A percentile compares a stretch with the other conserved stretches of the same genome.
Conservation (phyloP, 2,329 filamentous ascomycete species). For the Fusarium hostae region DNA sequence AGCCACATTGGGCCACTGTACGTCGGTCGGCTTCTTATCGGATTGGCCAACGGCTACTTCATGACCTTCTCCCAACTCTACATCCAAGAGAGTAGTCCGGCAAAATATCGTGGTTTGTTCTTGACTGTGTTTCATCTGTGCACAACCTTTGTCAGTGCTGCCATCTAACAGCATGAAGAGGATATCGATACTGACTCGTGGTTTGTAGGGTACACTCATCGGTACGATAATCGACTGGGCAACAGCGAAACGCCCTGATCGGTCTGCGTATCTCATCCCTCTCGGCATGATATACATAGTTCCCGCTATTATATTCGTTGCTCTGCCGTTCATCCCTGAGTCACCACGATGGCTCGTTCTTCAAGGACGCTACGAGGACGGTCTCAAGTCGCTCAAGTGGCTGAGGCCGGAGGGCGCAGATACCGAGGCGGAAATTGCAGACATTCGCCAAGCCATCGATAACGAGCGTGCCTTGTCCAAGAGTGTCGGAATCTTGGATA, state of each 20-base stretch:
- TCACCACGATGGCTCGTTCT: slow-evolving; percentile 40
- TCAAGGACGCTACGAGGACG: slow-evolving; percentile 34
- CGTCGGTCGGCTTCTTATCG: slow-evolving; percentile 30
- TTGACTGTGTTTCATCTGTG: slow-evolving; percentile 38
- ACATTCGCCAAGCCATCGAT: slow-evolving; percentile 32
- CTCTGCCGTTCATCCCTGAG: slow-evolving; percentile 36
- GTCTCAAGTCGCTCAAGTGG: slow-evolving; percentile 28
- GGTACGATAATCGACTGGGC: slow-evolving; percentile 40
- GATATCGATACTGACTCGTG: neutral
- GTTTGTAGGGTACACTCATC: slow-evolving; percentile 28
- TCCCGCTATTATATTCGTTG: slow-evolving; percentile 16
- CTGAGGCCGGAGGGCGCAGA: slow-evolving; percentile 20
- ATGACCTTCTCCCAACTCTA: slow-evolving; percentile 42
- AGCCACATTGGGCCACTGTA: slow-evolving; percentile 33
- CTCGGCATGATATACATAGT: slow-evolving; percentile 37
- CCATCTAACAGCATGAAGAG: fast-evolving
- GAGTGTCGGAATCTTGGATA: slow-evolving; percentile 27
- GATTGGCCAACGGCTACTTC: slow-evolving; percentile 39
- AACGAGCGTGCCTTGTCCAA: slow-evolving; percentile 21
- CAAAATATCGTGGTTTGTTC: slow-evolving; percentile 39
- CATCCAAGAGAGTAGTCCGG: slow-evolving; percentile 36
- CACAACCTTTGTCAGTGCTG: slow-evolving; percentile 34
- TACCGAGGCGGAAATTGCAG: slow-evolving; percentile 22
- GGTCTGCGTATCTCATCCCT: slow-evolving; percentile 37
- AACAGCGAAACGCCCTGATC: slow-evolving; percentile 34